A percentile compares a stretch with the other conserved stretches of the same genome.
phyloP scores from a whole-genome alignment of 352 stramenopile genomes.

The Plasmopara muralis region DNA sequence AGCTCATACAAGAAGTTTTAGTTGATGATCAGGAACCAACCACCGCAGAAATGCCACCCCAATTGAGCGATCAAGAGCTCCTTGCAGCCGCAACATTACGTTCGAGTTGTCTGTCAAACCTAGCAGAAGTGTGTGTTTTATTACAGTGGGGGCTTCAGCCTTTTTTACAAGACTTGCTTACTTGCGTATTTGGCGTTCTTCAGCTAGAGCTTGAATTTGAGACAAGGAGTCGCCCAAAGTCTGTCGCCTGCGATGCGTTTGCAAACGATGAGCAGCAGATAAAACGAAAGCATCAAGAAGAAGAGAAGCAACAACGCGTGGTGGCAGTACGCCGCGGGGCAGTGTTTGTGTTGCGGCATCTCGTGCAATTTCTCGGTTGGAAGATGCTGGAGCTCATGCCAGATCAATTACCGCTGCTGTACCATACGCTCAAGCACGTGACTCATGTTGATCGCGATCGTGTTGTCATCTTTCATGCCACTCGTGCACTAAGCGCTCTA shows the following conservation, averaged over 20 bases:
- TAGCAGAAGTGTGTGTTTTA: conserved; percentile 73
- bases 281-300: conserved; percentile 10
- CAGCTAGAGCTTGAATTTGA: conserved; percentile 54
- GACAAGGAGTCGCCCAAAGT: conserved; percentile 5
- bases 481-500: conserved; percentile 42
- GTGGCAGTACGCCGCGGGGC: conserved; percentile 64
- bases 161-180: conserved; percentile 70
- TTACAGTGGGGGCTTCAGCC: conserved; percentile 67
- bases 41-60: neutral
- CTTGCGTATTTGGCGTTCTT: conserved; percentile 71
- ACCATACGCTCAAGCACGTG: conserved; percentile 73
- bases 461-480: conserved; percentile 64
- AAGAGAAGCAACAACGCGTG: conserved; percentile 29
- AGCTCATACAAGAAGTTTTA: conserved; percentile 54
- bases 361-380: conserved; percentile 68
- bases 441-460: conserved; percentile 48
- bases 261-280: conserved; percentile 14
- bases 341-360: conserved; percentile 70
- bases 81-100: conserved; percentile 57
- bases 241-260: conserved; percentile 1
- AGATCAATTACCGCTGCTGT: conserved; percentile 64
- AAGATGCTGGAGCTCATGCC: conserved; percentile 70
- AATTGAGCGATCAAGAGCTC: conserved; percentile 14
- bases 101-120: conserved; percentile 81
- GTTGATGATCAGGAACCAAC: conserved; percentile 5